These are phyloP conservation scores for Saccharomycopsis sp. DNA, from an alignment of 805 yeast species.

Conservation along the genomic window DNA sequence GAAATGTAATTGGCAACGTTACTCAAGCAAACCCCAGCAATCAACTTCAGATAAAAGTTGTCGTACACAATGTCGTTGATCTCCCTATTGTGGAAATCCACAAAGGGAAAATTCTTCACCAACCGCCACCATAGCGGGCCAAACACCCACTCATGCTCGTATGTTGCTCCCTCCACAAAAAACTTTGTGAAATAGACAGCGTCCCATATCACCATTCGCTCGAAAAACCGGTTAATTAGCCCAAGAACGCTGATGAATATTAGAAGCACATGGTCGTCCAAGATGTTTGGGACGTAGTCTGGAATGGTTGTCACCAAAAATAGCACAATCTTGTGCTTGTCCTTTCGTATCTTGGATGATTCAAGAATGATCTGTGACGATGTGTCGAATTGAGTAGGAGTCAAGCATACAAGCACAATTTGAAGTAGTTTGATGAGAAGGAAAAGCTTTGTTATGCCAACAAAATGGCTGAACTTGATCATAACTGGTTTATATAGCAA, in stretches of 20 bases:
- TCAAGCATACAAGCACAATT: slow-evolving; percentile 3
- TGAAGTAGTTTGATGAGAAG: slow-evolving; percentile 12
- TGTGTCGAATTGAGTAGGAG: slow-evolving; percentile 20
- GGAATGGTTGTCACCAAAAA: neutral
- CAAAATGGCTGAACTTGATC: too few species aligned
- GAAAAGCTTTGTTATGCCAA: slow-evolving; percentile 16
- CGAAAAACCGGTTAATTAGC: slow-evolving; percentile 28
- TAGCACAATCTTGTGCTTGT: neutral
- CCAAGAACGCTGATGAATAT: neutral
- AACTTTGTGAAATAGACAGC: slow-evolving; percentile 63
- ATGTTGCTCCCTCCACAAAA: slow-evolving; percentile 41
- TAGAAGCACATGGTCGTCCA: neutral
- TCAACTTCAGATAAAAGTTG: slow-evolving; percentile 37
- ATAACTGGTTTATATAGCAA: too few species aligned
- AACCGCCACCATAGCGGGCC: slow-evolving; percentile 67
- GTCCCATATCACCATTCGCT: slow-evolving; percentile 74
- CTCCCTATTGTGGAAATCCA: slow-evolving; percentile 9
- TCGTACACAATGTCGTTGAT: slow-evolving; percentile 20
- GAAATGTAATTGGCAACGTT: slow-evolving; percentile 45
- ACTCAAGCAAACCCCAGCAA: slow-evolving; percentile 40
- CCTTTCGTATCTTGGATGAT: neutral
- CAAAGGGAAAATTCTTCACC: slow-evolving; percentile 24
- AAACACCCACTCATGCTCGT: slow-evolving; percentile 88
- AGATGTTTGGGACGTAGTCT: neutral
- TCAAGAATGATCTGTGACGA: slow-evolving; percentile 17